Base-by-base conservation (phyloP, 108 stramenopile genomes). In the Schizochytrium sp. region DNA sequence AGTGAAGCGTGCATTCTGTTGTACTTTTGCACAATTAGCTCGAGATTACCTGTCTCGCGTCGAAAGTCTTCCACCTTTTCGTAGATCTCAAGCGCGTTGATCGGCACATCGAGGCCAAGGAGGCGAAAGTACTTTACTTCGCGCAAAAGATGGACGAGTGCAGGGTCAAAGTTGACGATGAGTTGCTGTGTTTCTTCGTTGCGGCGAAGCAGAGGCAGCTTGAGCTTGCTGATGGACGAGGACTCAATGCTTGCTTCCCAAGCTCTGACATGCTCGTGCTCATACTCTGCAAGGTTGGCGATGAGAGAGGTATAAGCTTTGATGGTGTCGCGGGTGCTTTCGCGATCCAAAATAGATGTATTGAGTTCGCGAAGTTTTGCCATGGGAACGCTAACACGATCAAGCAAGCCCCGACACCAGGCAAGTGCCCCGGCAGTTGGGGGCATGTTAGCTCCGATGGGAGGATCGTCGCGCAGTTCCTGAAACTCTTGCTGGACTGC, bases 91-190 rank as follows among this genome's bases (percentile, higher is more conserved):
- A 90, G 87, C 21, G 91, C 92, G 29, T 90, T 21, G 28, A 4
- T 34, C 18, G 92, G 92, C 57, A 91, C 92, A 48, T 60, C 21
- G 14, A 93, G 87, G 58, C 88, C 91, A 47, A 93, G 72, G 28
- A 93, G 91, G 8, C 90, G 87, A 72, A 93, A 93, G 90, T 93
- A 93, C 91, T 93, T 93, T 57, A 93, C 91, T 69, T 93, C 92
- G 8, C 92, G 90, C 51, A 93, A 55, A 25, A 93, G 90, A 6
- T 90, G 87, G 23, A 91, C 91, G 29, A 93, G 83, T 6, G 88
- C 57, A 5, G 92, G 92, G 58, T 90, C 90, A 44, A 93, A 93
- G 90, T 93, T 93, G 51, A 93, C 92, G 23, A 71, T 25, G 72
- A 93, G 89, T 23, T 87, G 87, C 5, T 58, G 14, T 5, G n/a